Percentiles rank a stretch among this genome's conserved stretches.
These are phyloP conservation scores for Epithele typhae DNA, from an alignment of 768 basidiomycete species.

Conservation along the genomic window DNA sequence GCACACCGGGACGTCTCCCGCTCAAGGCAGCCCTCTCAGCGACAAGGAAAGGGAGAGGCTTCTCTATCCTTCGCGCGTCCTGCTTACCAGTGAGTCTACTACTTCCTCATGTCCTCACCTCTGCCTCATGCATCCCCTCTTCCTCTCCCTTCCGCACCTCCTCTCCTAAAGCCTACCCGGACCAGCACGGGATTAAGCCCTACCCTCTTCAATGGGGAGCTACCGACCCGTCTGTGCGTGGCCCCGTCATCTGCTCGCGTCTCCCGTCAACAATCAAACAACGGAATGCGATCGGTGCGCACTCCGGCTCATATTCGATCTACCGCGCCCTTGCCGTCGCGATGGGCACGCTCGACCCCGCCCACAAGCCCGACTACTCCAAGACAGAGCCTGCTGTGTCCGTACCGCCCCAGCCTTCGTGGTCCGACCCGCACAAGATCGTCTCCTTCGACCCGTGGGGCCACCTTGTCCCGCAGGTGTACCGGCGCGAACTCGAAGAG, in stretches of 20 bases:
- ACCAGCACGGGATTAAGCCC: slow-evolving; percentile 84
- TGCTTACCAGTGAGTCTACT: slow-evolving; percentile 70
- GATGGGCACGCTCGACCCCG: slow-evolving; percentile 74
- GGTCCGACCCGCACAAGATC: slow-evolving; percentile 76
- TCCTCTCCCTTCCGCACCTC: background rate
- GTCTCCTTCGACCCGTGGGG: slow-evolving; percentile 95
- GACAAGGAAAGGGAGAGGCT: slow-evolving; percentile 71
- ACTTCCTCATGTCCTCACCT: background rate
- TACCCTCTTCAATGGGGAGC: slow-evolving; percentile 83
- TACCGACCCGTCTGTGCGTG: slow-evolving; percentile 55
- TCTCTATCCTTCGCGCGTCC: slow-evolving; percentile 78
- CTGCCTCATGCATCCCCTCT: slow-evolving; percentile 1
- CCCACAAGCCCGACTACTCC: slow-evolving; percentile 78
- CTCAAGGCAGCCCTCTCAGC: slow-evolving; percentile 2
- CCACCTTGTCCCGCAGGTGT: slow-evolving; percentile 75
- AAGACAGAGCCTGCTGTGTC: slow-evolving; percentile 82
- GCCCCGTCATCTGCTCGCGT: slow-evolving; percentile 87
- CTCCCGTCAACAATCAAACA: slow-evolving; percentile 80
- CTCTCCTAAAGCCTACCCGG: slow-evolving; percentile 65
- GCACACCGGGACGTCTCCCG: slow-evolving; percentile 16
- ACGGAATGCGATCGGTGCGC: slow-evolving; percentile 92
- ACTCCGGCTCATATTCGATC: slow-evolving; percentile 91
- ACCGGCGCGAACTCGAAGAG: slow-evolving; percentile 54
- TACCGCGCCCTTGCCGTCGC: slow-evolving; percentile 93
- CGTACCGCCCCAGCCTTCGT: slow-evolving; percentile 72